Conservation (phyloP, 129 eudicot species). For the Glebionis coronaria region DNA sequence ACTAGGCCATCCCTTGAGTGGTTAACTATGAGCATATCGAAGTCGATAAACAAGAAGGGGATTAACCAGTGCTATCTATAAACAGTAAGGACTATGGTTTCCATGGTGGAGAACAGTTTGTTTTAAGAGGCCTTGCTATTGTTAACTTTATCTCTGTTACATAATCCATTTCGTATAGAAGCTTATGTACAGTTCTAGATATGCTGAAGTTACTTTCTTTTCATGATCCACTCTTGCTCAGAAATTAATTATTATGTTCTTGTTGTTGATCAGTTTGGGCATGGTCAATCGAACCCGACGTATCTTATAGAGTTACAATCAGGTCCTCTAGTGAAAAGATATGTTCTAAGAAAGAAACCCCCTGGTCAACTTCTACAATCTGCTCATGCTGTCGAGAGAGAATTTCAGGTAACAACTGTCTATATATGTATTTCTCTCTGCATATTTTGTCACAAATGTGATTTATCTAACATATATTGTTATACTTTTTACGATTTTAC, state of each 20-base stretch:
- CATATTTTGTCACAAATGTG: not conserved
- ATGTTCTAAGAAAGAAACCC: constrained; percentile 94
- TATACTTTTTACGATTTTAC: constrained; percentile 21
- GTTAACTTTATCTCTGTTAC: too few species aligned
- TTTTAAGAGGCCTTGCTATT: too few species aligned
- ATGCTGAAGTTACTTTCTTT: too few species aligned
- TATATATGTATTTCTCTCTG: not conserved
- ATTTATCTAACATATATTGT: not conserved
- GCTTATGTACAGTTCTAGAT: too few species aligned
- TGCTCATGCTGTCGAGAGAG: constrained; percentile 97
- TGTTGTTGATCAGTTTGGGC: constrained; percentile 66
- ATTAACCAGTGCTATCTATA: too few species aligned
- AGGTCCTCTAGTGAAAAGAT: constrained; percentile 48
- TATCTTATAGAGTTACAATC: constrained; percentile 63
- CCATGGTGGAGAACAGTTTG: not conserved
- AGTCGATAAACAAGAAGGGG: too few species aligned
- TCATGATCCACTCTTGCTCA: too few species aligned
- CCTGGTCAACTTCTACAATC: constrained; percentile 82
- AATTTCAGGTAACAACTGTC: constrained; percentile 53
- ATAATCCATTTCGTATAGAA: too few species aligned
- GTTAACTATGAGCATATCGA: too few species aligned
- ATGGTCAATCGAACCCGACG: constrained; percentile 96
- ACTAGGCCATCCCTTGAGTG: too few species aligned
- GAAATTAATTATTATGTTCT: not conserved
- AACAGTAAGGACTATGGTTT: not conserved